These are phyloP conservation scores for Amylostereum chailletii DNA, from an alignment of 1,284 basidiomycete genomes.

Conservation along the genomic window DNA sequence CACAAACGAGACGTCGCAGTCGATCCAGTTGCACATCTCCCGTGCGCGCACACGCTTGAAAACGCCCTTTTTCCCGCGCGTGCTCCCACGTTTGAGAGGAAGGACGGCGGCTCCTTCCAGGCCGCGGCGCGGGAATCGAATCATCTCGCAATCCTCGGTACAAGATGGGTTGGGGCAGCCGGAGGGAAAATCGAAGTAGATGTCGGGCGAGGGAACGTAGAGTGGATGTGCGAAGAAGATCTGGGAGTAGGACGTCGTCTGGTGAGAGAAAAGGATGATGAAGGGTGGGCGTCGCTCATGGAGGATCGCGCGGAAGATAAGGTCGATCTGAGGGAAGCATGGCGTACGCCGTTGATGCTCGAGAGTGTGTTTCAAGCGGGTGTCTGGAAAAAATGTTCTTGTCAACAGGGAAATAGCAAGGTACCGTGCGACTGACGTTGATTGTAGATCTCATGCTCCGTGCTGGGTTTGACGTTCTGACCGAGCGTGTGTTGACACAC, in stretches of 20 bases:
- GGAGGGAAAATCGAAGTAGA: constrained; percentile 66
- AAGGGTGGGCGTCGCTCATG: constrained; percentile 67
- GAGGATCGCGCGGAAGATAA: constrained; percentile 61
- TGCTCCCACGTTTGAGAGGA: constrained; percentile 44
- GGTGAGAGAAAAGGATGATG: constrained; percentile 66
- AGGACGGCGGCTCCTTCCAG: constrained; percentile 50
- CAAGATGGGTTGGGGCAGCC: constrained; percentile 70
- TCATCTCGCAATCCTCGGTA: constrained; percentile 72
- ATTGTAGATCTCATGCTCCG: constrained; percentile 54
- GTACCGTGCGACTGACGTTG: constrained; percentile 39
- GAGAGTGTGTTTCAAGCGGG: constrained; percentile 55
- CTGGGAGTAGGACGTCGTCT: constrained; percentile 69
- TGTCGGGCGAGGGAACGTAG: constrained; percentile 61
- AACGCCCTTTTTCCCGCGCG: constrained; percentile 36
- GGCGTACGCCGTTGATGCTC: constrained; percentile 57
- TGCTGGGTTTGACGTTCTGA: constrained; percentile 51
- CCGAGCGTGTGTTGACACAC: constrained; percentile 55
- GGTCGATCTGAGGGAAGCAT: constrained; percentile 71
- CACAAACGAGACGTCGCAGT: constrained; percentile 52
- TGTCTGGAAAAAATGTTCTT: constrained; percentile 32
- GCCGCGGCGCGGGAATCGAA: constrained; percentile 61
- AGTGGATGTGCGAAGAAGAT: constrained; percentile 64
- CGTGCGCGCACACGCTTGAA: constrained; percentile 21
- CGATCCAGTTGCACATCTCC: constrained; percentile 75
- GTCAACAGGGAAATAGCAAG: not conserved